These are phyloP conservation scores for Hericium coralloides DNA, from an alignment of 768 basidiomycete species.

Conservation along the genomic window DNA sequence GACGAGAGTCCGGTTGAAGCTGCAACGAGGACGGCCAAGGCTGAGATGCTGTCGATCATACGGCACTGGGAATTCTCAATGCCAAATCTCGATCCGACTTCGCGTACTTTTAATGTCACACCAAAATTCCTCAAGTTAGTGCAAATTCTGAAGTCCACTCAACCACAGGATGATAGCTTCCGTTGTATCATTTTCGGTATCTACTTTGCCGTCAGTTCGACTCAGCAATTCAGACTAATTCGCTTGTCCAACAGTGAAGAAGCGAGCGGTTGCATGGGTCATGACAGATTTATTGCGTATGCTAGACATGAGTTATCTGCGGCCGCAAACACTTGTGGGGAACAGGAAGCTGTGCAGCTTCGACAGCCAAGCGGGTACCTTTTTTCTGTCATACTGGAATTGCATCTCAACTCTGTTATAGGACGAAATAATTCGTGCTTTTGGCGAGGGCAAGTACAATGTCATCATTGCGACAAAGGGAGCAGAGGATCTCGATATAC, in stretches of 20 bases:
- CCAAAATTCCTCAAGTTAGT: conserved; percentile 57
- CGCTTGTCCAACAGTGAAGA: conserved; percentile 36
- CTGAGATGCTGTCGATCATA: conserved; percentile 30
- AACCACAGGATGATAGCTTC: conserved; percentile 45
- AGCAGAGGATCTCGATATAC: conserved; percentile 51
- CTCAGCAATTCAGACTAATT: too few relatives aligned
- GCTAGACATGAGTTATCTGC: conserved; percentile 45
- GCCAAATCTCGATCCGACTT: conserved; percentile 51
- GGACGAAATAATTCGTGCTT: conserved; percentile 41
- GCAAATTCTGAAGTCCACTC: conserved; percentile 48
- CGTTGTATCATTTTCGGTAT: conserved; percentile 60
- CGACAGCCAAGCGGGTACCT: too few relatives aligned
- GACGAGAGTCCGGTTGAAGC: conserved; percentile 19
- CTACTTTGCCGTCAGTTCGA: too few relatives aligned
- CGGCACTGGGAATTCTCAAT: conserved; percentile 56
- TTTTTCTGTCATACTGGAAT: neutral
- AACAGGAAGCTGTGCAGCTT: conserved; percentile 13
- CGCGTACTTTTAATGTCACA: conserved; percentile 56
- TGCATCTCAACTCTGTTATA: neutral
- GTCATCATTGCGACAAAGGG: conserved; percentile 53
- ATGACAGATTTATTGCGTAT: conserved; percentile 51
- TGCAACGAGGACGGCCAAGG: neutral
- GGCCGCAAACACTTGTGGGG: conserved; percentile 40
- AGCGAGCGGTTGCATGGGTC: conserved; percentile 42
- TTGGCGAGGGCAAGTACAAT: conserved; percentile 50